phyloP scores from a whole-genome alignment of 139 green algal genomes.

The Eudorina sp. region DNA sequence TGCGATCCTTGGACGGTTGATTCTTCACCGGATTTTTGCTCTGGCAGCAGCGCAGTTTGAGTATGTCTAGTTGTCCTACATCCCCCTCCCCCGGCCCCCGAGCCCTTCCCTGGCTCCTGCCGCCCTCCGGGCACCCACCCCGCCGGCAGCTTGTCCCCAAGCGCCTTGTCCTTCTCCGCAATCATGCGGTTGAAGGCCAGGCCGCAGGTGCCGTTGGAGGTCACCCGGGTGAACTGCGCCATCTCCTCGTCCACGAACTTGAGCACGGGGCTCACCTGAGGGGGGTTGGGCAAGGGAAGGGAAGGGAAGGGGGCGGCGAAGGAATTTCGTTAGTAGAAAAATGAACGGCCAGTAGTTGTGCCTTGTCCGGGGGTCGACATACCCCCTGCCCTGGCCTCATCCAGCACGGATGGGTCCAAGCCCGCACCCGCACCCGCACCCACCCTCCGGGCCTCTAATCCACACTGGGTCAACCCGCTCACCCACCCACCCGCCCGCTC shows the following conservation, averaged over 20 bases:
- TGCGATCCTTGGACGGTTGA: too few species aligned
- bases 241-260: constrained; percentile 24
- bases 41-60: too few species aligned
- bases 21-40: too few species aligned
- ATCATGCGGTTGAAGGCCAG: constrained; percentile 23
- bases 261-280: constrained; percentile 20
- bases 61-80: too few species aligned
- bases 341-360: too few species aligned
- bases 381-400: too few species aligned
- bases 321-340: too few species aligned
- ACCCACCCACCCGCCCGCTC: background rate
- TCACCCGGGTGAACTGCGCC: background rate
- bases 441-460: too few species aligned
- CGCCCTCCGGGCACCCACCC: constrained; percentile 10
- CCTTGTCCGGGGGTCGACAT: too few species aligned
- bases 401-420: too few species aligned
- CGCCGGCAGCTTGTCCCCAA: background rate
- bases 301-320: background rate
- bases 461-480: background rate
- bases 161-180: background rate
- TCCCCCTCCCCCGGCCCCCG: background rate
- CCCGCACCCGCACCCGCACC: too few species aligned
- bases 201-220: background rate
- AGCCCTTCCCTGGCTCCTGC: too few species aligned
- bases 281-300: background rate